phyloP scores from a whole-genome alignment of 805 yeast species.

The Blastobotrys peoriensis region DNA sequence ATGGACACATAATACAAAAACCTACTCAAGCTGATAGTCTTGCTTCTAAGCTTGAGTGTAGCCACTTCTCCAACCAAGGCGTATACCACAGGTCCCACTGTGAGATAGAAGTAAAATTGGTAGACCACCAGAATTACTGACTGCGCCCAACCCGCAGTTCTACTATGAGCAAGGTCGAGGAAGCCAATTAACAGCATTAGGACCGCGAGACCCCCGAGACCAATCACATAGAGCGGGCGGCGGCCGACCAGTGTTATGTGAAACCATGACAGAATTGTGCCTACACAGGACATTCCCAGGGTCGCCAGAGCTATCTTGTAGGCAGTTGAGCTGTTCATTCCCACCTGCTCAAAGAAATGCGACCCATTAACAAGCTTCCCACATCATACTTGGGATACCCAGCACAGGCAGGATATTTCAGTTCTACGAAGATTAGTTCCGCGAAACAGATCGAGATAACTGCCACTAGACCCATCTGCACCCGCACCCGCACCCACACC shows the following conservation, averaged over 20 bases:
- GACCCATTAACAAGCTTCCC: conserved; percentile 23
- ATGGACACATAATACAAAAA: conserved; percentile 22
- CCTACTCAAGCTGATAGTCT: conserved; percentile 38
- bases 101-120: conserved; percentile 40
- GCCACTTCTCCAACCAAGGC: conserved; percentile 38
- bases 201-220: conserved; percentile 32
- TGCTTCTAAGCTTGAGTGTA: conserved; percentile 36
- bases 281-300: conserved; percentile 40
- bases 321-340: conserved; percentile 24
- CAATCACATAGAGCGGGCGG: conserved; percentile 23
- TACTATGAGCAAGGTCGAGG: conserved; percentile 4
- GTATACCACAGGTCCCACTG: conserved; percentile 40
- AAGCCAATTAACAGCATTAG: conserved; percentile 42
- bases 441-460: conserved; percentile 39
- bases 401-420: conserved; percentile 38
- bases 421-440: conserved; percentile 46
- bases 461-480: too few species aligned
- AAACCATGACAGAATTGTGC: conserved; percentile 27
- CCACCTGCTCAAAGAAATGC: conserved; percentile 43
- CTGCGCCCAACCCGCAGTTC: conserved; percentile 22
- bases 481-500: too few species aligned
- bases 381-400: conserved; percentile 37
- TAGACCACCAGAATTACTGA: conserved; percentile 42
- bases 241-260: conserved; percentile 9
- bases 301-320: conserved; percentile 43